Conservation (phyloP, 1,139 yeast genomes). For the Protomyces lactucae-debilis region DNA sequence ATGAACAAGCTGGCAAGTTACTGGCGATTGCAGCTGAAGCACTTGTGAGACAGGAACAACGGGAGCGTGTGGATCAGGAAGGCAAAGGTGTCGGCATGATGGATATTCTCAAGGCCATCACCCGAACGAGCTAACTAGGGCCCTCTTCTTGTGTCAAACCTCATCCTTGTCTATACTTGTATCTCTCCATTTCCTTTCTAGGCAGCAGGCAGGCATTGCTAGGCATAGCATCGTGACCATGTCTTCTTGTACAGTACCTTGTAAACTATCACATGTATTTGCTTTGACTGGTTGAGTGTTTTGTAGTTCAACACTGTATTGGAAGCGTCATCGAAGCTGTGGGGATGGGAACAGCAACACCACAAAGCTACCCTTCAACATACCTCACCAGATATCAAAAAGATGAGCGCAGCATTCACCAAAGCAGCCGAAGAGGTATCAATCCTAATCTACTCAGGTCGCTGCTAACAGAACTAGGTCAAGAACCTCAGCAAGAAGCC, state of each 20-base stretch:
- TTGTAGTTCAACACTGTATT: not conserved
- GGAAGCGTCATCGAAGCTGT: not conserved
- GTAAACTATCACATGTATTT: not conserved
- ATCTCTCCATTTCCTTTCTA: not conserved
- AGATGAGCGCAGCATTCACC: slow-evolving; percentile 17
- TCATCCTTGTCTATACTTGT: not conserved
- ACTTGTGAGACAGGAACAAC: slow-evolving; percentile 17
- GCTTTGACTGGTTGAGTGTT: too few species aligned
- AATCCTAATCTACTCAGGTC: not conserved
- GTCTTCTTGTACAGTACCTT: not conserved
- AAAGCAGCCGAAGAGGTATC: slow-evolving; percentile 25
- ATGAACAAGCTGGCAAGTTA: slow-evolving; percentile 27
- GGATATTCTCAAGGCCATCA: slow-evolving; percentile 27
- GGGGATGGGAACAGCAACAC: not conserved
- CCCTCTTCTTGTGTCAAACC: not conserved
- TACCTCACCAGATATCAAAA: not conserved
- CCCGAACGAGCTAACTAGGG: not conserved
- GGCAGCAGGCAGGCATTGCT: not conserved
- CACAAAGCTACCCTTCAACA: not conserved
- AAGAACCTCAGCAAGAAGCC: slow-evolving; percentile 70
- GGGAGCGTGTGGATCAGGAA: slow-evolving; percentile 28
- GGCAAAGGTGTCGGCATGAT: slow-evolving; percentile 29
- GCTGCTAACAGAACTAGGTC: slow-evolving; percentile 29
- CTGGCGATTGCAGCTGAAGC: slow-evolving; percentile 28
- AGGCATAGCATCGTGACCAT: not conserved